These are phyloP conservation scores for Solanum chmielewskii DNA, from an alignment of 257 asterid genomes.

Conservation along the genomic window DNA sequence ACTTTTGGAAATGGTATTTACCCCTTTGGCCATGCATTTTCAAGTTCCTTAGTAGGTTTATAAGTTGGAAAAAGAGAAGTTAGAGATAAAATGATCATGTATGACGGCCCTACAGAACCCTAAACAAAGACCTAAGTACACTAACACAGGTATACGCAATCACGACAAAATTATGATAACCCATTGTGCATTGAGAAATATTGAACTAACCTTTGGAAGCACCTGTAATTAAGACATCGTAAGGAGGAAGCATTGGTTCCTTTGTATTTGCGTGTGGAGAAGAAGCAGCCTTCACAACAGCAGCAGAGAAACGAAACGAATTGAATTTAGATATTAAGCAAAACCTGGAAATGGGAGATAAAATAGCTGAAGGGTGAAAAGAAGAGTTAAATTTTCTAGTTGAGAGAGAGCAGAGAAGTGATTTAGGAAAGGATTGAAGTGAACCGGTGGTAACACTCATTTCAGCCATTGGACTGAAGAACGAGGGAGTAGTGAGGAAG, in stretches of 20 bases:
- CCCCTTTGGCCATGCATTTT: neutral
- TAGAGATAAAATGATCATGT: neutral
- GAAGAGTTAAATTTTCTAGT: neutral
- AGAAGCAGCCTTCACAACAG: constrained; percentile 8
- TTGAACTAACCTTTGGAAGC: constrained; percentile 53
- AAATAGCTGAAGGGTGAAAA: neutral
- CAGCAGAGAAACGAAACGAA: neutral
- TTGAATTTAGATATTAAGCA: neutral
- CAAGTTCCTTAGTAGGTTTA: neutral
- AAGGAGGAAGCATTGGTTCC: constrained; percentile 75
- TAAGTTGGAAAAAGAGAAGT: neutral
- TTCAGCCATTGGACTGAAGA: neutral
- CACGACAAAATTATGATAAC: neutral
- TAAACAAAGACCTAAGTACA: neutral
- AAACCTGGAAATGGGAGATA: neutral
- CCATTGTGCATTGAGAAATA: neutral
- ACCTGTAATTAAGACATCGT: constrained; percentile 79
- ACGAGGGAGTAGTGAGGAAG: neutral
- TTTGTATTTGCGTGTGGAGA: neutral
- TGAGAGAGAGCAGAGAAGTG: neutral
- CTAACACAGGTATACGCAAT: neutral
- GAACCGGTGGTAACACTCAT: neutral
- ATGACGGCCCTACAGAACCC: neutral
- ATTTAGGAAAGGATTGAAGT: neutral
- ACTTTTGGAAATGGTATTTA: neutral